Base-by-base conservation (phyloP, 2,329 filamentous ascomycete species). In the Penicillium sp. region DNA sequence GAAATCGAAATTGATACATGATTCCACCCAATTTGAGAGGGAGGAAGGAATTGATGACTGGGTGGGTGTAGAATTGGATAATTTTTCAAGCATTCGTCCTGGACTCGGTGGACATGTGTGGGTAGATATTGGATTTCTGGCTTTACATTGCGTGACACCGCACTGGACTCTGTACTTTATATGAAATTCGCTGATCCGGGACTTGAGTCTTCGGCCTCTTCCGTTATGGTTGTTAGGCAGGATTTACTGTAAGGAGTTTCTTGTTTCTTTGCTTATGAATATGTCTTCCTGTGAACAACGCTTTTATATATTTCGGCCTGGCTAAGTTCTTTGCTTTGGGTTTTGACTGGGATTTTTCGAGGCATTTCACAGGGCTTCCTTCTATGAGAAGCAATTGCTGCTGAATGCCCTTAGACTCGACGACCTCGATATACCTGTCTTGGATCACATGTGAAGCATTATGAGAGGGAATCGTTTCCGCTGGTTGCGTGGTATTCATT, bases 111-210 rank as follows among this genome's bases (percentile, higher is more conserved):
- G 55, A 59, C 46, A 57, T 51, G 44, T 61, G 56, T 60, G 57
- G 60, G 62, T 64, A 65, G 62, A 65, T 65, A 65, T 63, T 61
- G 59, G 56, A 57, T 50, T 62, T 49, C 43, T 54, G 48, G 57
- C 54, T 54, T 64, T 61, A 61, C 56, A 63, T 63, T 65, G 62
- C 62, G 63, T 65, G 60, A 63, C 55, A 51, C 50, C 58, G 59
- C 57, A 60, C 61, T 61, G 61, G 58, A 58, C 61, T 61, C 45
- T 65, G 63, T 65, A 66, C 58, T 64, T 62, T 64, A 64, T 63
- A 57, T 59, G 60, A 55, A 54, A 58, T 57, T 63, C 50, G 49
- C 51, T 51, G 46, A 51, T 47, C 55, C 45, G 52, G 41, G 53
- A 56, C 53, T 45, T 43, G 34, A 42, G 53, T 51, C 53, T 51